Conservation (phyloP, 148 eudicot genomes). For the Nepenthes gracilis region DNA sequence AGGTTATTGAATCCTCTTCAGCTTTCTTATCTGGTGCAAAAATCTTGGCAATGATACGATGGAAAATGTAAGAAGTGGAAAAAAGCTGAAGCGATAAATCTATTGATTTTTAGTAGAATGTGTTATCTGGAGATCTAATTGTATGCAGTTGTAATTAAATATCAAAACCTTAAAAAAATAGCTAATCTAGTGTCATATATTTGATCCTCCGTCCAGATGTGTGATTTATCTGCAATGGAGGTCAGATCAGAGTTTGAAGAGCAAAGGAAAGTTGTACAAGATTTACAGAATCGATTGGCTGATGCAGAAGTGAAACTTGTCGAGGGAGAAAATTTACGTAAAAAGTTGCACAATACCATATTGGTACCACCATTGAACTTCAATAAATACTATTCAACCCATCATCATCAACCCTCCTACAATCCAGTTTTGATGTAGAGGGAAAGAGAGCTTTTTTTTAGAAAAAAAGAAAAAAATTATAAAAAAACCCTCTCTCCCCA, state of each 20-base stretch:
- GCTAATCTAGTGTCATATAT: background rate
- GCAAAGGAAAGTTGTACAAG: slow-evolving; percentile 43
- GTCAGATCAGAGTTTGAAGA: slow-evolving; percentile 62
- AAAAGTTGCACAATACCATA: slow-evolving; percentile 91
- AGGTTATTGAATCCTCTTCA: too few species aligned
- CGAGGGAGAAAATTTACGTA: slow-evolving; percentile 86
- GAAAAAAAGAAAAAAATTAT: too few species aligned
- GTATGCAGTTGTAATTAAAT: background rate
- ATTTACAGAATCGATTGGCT: slow-evolving; percentile 54
- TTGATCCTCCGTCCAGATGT: slow-evolving; percentile 29
- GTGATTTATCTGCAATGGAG: slow-evolving; percentile 59
- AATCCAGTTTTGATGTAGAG: too few species aligned
- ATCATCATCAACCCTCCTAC: background rate
- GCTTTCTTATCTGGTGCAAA: too few species aligned
- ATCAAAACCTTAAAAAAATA: background rate
- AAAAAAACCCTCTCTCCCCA: too few species aligned
- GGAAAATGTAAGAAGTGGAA: too few species aligned
- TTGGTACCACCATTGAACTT: slow-evolving; percentile 37
- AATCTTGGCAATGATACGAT: too few species aligned
- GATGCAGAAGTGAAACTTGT: slow-evolving; percentile 73
- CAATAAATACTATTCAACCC: background rate
- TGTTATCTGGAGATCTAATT: too few species aligned
- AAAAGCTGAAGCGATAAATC: too few species aligned
- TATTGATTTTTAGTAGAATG: too few species aligned
- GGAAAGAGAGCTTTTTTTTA: too few species aligned